A percentile compares a stretch with the other conserved stretches of the same genome.
Conservation (phyloP, 73 alveolate species). For the Tetrahymena thermophila region DNA sequence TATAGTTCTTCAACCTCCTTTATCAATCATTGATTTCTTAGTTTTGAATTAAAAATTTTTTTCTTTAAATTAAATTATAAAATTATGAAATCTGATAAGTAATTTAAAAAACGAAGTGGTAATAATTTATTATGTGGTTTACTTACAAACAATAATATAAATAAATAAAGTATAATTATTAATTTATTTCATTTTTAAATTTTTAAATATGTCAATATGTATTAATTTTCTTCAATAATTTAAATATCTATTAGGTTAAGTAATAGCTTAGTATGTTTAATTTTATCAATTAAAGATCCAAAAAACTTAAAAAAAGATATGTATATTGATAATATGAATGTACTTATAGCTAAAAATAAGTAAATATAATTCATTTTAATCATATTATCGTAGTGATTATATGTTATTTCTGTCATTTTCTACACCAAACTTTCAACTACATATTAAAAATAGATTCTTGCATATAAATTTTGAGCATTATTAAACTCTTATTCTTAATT, state of each 20-base stretch:
- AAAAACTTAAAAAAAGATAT: not conserved
- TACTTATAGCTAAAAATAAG: not conserved
- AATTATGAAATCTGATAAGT: too few relatives aligned
- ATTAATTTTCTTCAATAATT: not conserved
- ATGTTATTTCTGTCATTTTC: not conserved
- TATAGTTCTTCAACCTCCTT: too few relatives aligned
- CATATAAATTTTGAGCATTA: too few relatives aligned
- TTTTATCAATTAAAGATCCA: not conserved
- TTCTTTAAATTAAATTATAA: too few relatives aligned
- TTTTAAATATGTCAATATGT: not conserved
- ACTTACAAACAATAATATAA: too few relatives aligned
- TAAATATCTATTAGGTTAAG: not conserved
- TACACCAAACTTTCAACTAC: not conserved
- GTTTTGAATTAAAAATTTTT: too few relatives aligned
- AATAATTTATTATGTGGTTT: too few relatives aligned
- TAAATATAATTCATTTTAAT: not conserved
- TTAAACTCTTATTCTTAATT: not conserved
- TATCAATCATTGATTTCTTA: too few relatives aligned
- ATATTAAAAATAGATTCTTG: not conserved
- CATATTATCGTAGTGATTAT: not conserved
- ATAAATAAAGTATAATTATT: too few relatives aligned
- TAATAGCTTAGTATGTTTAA: not conserved
- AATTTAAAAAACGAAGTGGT: too few relatives aligned
- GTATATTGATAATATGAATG: not conserved
- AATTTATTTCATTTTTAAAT: not conserved